Evolutionary conservation across 495 filamentous ascomycete genomes (phyloP).

Genomic region (Pyrenula massariospora): DNA sequence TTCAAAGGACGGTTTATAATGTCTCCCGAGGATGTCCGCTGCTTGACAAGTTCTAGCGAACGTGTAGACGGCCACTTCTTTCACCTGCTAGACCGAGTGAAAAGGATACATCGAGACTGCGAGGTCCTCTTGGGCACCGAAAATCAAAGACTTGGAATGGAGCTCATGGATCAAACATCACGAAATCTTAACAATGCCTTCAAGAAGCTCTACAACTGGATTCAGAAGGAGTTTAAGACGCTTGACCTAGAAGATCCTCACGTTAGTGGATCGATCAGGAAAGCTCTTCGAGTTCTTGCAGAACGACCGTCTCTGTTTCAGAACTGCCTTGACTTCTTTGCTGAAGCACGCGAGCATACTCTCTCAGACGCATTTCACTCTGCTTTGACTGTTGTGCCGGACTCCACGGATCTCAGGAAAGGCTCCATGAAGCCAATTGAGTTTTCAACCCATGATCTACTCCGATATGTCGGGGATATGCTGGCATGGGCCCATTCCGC

Average conservation of each 20-base stretch:
- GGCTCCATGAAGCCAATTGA: conserved; percentile 78
- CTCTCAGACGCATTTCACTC: conserved; percentile 85
- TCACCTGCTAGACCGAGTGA: conserved; percentile 61
- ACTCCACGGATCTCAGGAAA: conserved; percentile 46
- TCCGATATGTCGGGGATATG: conserved; percentile 95
- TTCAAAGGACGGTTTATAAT: conserved; percentile 79
- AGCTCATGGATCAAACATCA: conserved; percentile 84
- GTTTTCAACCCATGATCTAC: conserved; percentile 78
- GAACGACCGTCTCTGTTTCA: conserved; percentile 87
- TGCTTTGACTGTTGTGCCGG: conserved; percentile 66
- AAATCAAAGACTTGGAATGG: conserved; percentile 72
- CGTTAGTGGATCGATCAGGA: conserved; percentile 74
- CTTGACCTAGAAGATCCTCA: conserved; percentile 92
- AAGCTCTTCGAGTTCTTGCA: conserved; percentile 75
- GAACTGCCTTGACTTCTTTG: conserved; percentile 86
- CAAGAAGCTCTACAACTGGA: conserved; percentile 91
- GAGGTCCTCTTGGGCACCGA: conserved; percentile 81
- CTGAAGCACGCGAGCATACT: conserved; percentile 77
- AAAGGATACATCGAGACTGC: conserved; percentile 79
- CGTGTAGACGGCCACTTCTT: conserved; percentile 86
- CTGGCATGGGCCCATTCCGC: conserved; percentile 93
- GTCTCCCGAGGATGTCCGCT: conserved; percentile 61
- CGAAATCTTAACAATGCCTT: conserved; percentile 81
- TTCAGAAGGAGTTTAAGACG: conserved; percentile 84
- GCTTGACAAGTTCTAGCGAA: conserved; percentile 63